These are phyloP conservation scores for Streptanthus diversifolius DNA, from an alignment of 345 rosid genomes.

Conservation along the genomic window DNA sequence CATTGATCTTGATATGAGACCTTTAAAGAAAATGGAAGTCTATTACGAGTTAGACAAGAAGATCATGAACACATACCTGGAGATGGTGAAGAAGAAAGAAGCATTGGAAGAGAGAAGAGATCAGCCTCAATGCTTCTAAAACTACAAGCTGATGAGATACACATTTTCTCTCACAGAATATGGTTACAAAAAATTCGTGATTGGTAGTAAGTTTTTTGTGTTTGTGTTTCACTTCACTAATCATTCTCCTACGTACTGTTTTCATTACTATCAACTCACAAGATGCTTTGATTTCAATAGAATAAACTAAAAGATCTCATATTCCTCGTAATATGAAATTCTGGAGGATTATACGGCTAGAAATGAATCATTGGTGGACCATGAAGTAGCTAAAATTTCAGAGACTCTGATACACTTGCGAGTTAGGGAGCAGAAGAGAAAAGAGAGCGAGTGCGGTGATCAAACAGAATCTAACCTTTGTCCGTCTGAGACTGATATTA, in stretches of 20 bases:
- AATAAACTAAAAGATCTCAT: background rate
- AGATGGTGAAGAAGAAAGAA: conserved; percentile 35
- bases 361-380: too few relatives aligned
- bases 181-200: background rate
- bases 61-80: conserved; percentile 45
- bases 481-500: background rate
- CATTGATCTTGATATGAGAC: conserved; percentile 88
- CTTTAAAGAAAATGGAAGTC: conserved; percentile 63
- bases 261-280: background rate
- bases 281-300: background rate
- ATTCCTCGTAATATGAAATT: too few relatives aligned
- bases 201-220: background rate
- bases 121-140: conserved; percentile 1
- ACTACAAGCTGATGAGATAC: conserved; percentile 11
- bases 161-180: conserved; percentile 6
- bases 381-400: too few relatives aligned
- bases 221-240: background rate
- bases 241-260: background rate
- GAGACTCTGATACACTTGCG: too few relatives aligned
- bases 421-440: too few relatives aligned
- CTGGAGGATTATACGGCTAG: too few relatives aligned
- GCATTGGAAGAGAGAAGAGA: conserved; percentile 16
- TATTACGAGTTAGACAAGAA: conserved; percentile 61
- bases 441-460: too few relatives aligned
- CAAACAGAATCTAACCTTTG: too few relatives aligned